These are phyloP conservation scores for Acanthamoeba royreba DNA, from an alignment of 208 protist species.

Conservation along the genomic window DNA sequence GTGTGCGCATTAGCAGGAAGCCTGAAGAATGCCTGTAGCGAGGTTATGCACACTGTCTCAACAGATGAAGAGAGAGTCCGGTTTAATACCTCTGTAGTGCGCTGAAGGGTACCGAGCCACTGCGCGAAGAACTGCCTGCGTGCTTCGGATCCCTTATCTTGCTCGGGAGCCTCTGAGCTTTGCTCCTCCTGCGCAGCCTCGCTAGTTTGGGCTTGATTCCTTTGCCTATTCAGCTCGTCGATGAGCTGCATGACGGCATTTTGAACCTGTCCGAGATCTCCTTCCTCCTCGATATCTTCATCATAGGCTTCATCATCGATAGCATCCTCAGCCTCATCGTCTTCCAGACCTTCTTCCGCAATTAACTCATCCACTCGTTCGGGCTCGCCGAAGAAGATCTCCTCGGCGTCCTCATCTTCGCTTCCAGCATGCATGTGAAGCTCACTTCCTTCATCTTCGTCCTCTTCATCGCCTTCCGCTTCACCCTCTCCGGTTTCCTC, in stretches of 20 bases:
- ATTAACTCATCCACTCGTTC: background rate
- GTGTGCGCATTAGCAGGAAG: background rate
- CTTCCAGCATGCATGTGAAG: background rate
- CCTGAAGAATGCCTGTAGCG: background rate
- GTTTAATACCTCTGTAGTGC: background rate
- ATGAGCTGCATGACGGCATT: background rate
- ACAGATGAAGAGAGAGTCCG: background rate
- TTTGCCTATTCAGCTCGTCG: background rate
- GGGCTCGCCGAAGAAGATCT: background rate
- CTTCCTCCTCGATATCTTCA: background rate
- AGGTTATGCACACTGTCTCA: background rate
- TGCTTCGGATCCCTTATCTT: background rate
- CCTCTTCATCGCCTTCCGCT: background rate
- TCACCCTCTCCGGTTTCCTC: background rate
- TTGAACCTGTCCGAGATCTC: background rate
- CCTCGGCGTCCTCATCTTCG: background rate
- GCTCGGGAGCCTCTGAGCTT: background rate
- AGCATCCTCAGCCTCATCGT: no score
- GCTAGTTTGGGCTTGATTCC: background rate
- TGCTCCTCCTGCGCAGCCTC: background rate
- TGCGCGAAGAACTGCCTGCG: background rate
- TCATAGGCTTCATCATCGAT: background rate
- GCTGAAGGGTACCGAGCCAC: background rate
- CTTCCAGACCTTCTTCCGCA: background rate
- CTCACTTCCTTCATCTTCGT: background rate